phyloP scores from a whole-genome alignment of 2,329 filamentous ascomycete genomes.

The Colletotrichum musae region DNA sequence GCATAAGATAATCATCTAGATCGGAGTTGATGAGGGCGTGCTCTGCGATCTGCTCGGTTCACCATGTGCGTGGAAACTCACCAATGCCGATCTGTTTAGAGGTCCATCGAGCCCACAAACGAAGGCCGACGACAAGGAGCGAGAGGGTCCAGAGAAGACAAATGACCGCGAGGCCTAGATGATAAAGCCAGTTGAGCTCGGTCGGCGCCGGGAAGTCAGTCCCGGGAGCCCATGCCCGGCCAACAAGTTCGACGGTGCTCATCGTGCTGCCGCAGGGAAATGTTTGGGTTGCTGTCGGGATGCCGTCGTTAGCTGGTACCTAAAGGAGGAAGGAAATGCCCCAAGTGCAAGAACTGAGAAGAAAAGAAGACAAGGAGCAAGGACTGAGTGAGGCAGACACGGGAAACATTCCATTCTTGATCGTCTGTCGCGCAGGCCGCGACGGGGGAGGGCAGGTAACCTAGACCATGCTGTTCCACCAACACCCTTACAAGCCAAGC shows the following conservation, averaged over 20 bases:
- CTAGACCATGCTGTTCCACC: neutral
- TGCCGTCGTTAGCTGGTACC: neutral
- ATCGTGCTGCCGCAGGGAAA: constrained; percentile 17
- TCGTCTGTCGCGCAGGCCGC: neutral
- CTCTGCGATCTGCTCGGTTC: neutral
- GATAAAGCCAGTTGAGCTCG: constrained; percentile 40
- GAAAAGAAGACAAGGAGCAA: neutral
- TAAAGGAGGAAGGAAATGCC: neutral
- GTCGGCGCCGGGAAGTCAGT: constrained; percentile 38
- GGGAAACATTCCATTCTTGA: neutral
- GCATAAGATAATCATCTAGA: constrained; percentile 45
- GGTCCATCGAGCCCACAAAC: constrained; percentile 38
- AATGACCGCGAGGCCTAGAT: constrained; percentile 40
- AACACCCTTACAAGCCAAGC: neutral
- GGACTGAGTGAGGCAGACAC: neutral
- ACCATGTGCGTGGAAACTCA: constrained; percentile 23
- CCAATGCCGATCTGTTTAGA: constrained; percentile 41
- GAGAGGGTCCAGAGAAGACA: constrained; percentile 39
- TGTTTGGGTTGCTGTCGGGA: neutral
- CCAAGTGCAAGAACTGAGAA: neutral
- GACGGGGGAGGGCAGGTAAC: neutral
- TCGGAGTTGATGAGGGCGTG: constrained; percentile 20
- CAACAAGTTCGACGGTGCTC: constrained; percentile 29
- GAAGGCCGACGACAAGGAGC: constrained; percentile 31
- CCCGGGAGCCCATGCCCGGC: constrained; percentile 41